These are phyloP conservation scores for Pseudogymnoascus sp. DNA, from an alignment of 2,329 filamentous ascomycete genomes.

Conservation along the genomic window DNA sequence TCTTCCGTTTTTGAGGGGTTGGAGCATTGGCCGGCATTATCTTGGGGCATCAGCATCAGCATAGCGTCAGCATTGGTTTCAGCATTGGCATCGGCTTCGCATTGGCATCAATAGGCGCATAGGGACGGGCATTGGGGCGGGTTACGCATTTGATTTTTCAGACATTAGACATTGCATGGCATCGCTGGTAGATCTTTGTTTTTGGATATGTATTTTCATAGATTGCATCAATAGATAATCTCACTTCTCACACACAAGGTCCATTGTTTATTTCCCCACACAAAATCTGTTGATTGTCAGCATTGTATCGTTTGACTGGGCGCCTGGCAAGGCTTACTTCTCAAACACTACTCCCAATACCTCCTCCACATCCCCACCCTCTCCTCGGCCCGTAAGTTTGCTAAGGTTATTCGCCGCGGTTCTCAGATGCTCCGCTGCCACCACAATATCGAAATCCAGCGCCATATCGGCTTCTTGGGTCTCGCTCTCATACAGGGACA, in stretches of 20 bases:
- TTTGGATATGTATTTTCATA: neutral
- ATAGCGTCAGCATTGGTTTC: neutral
- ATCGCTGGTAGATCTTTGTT: neutral
- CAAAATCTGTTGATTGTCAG: neutral
- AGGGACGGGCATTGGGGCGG: neutral
- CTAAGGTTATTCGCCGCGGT: conserved; percentile 73
- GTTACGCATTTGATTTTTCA: neutral
- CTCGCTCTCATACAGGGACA: conserved; percentile 64
- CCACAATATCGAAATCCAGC: conserved; percentile 67
- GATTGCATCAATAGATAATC: conserved; percentile 10
- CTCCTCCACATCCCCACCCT: conserved; percentile 85
- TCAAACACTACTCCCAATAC: conserved; percentile 96
- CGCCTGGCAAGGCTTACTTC: conserved; percentile 47
- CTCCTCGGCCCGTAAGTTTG: conserved; percentile 78
- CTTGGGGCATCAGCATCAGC: neutral
- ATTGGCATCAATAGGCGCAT: neutral
- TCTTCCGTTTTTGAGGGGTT: neutral
- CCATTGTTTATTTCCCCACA: neutral
- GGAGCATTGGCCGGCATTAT: neutral
- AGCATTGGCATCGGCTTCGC: neutral
- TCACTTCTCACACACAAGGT: neutral
- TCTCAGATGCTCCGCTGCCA: conserved; percentile 82
- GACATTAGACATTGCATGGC: neutral
- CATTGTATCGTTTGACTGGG: neutral
- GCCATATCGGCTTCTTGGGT: conserved; percentile 31